Percentiles rank a stretch among this genome's conserved stretches.
Evolutionary conservation across 768 basidiomycete genomes (phyloP).

Genomic region (Leccinellum luteum): DNA sequence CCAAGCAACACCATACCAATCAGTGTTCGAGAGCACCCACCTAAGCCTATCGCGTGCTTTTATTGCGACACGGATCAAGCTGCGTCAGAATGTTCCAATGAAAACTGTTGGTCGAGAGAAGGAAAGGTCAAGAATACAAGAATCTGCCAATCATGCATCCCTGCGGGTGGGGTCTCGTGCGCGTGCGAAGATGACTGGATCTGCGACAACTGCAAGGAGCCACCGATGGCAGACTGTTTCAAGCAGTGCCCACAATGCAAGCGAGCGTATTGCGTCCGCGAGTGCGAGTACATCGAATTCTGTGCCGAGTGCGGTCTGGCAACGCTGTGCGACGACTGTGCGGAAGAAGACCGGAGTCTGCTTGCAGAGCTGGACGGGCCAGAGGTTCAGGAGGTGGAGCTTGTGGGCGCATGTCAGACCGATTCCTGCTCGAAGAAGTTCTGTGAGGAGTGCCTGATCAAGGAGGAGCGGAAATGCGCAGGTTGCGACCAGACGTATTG

Average conservation of each 20-base stretch:
- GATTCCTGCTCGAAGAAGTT: too few species aligned
- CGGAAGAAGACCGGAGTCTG: slow-evolving; percentile 23
- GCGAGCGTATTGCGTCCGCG: slow-evolving; percentile 13
- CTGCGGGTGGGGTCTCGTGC: slow-evolving; percentile 20
- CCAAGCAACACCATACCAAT: not conserved
- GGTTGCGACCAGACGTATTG: not conserved
- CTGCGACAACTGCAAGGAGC: slow-evolving; percentile 22
- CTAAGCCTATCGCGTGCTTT: slow-evolving; percentile 12
- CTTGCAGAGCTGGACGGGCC: not conserved
- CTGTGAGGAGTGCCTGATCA: slow-evolving; percentile 4
- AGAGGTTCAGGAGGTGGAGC: not conserved
- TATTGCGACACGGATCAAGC: slow-evolving; percentile 5
- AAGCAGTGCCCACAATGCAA: slow-evolving; percentile 18
- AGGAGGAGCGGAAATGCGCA: not conserved
- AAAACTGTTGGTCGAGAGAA: slow-evolving; percentile 19
- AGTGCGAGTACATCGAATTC: slow-evolving; percentile 24
- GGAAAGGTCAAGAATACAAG: not conserved
- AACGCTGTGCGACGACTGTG: too few species aligned
- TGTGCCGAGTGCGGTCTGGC: slow-evolving; percentile 20
- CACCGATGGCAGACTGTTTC: slow-evolving; percentile 8
- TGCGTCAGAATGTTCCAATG: slow-evolving; percentile 5
- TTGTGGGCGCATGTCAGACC: slow-evolving; percentile 7
- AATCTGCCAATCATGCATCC: slow-evolving; percentile 17
- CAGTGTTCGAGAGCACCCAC: slow-evolving; percentile 13
- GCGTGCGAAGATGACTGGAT: slow-evolving; percentile 19